Conservation (phyloP, 2,329 filamentous ascomycete species). For the Colletotrichum liaoningense region DNA sequence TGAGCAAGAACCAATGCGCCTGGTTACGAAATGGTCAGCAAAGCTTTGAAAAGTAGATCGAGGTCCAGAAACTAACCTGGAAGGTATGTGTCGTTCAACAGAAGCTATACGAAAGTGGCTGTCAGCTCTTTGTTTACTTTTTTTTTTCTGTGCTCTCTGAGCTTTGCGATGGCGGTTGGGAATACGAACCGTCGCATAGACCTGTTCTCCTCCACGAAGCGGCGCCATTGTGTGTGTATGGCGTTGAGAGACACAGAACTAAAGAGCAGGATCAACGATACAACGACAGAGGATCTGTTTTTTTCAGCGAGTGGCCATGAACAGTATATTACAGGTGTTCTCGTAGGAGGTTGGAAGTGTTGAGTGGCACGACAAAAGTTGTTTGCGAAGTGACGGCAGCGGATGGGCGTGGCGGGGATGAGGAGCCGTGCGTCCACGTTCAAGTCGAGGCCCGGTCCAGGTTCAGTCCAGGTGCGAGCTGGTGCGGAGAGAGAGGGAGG, state of each 20-base stretch:
- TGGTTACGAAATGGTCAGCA: constrained; percentile 48
- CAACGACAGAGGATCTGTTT: constrained; percentile 4
- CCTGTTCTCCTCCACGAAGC: constrained; percentile 55
- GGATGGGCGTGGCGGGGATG: constrained; percentile 28
- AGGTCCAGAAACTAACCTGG: constrained; percentile 73
- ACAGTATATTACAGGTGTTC: constrained; percentile 10
- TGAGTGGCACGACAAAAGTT: constrained; percentile 22
- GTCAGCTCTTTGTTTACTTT: constrained; percentile 39
- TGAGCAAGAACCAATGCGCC: constrained; percentile 94
- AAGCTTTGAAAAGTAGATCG: constrained; percentile 35
- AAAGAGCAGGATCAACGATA: constrained; percentile 24
- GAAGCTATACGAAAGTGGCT: constrained; percentile 69
- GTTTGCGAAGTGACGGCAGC: constrained; percentile 11
- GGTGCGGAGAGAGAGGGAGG: constrained; percentile 24
- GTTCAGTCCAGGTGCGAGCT: constrained; percentile 12
- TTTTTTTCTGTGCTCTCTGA: neutral
- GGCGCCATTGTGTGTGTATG: constrained; percentile 48
- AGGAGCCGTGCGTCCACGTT: constrained; percentile 22
- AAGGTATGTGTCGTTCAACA: constrained; percentile 91
- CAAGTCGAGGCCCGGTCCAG: constrained; percentile 7
- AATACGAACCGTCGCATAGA: constrained; percentile 67
- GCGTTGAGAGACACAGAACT: constrained; percentile 35
- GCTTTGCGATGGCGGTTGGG: constrained; percentile 15
- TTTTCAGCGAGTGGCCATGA: constrained; percentile 32
- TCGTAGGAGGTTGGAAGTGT: constrained; percentile 5